phyloP scores from a whole-genome alignment of 495 filamentous ascomycete genomes.

The Jackrogersella multiformis region DNA sequence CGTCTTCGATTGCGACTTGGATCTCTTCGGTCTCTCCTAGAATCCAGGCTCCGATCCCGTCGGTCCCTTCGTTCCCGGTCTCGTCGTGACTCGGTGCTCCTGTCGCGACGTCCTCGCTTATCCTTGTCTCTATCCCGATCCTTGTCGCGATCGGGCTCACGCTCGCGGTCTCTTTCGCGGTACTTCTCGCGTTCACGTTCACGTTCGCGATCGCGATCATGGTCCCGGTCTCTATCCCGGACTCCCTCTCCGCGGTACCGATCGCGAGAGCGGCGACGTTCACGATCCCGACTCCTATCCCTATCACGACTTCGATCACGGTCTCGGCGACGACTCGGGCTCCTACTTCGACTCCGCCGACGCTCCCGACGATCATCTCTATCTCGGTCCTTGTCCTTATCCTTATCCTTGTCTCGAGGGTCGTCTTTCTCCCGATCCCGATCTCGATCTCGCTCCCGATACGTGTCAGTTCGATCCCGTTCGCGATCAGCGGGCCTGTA shows the following conservation, averaged over 20 bases:
- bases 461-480: slow-evolving; percentile 32
- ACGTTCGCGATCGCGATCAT: slow-evolving; percentile 39
- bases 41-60: slow-evolving; percentile 20
- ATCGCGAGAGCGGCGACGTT: slow-evolving; percentile 49
- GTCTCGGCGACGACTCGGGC: slow-evolving; percentile 48
- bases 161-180: slow-evolving; percentile 37
- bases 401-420: slow-evolving; percentile 48
- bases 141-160: slow-evolving; percentile 30
- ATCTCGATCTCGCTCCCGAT: slow-evolving; percentile 37
- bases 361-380: slow-evolving; percentile 48
- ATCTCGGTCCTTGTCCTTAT: slow-evolving; percentile 51
- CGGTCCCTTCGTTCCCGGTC: slow-evolving; percentile 24
- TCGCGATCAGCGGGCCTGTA: slow-evolving; percentile 53
- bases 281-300: slow-evolving; percentile 54
- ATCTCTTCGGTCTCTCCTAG: slow-evolving; percentile 18
- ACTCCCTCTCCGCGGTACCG: slow-evolving; percentile 41
- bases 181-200: slow-evolving; percentile 40
- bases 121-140: slow-evolving; percentile 43
- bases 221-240: slow-evolving; percentile 41
- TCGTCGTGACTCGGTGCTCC: slow-evolving; percentile 41
- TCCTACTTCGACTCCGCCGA: slow-evolving; percentile 52
- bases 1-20: slow-evolving; percentile 39
- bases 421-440: slow-evolving; percentile 43
- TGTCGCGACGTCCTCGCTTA: slow-evolving; percentile 39
- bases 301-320: slow-evolving; percentile 51